Percentiles rank a stretch among this genome's conserved stretches.
phyloP scores from a whole-genome alignment of 495 filamentous ascomycete genomes.

The Xylaria longipes region DNA sequence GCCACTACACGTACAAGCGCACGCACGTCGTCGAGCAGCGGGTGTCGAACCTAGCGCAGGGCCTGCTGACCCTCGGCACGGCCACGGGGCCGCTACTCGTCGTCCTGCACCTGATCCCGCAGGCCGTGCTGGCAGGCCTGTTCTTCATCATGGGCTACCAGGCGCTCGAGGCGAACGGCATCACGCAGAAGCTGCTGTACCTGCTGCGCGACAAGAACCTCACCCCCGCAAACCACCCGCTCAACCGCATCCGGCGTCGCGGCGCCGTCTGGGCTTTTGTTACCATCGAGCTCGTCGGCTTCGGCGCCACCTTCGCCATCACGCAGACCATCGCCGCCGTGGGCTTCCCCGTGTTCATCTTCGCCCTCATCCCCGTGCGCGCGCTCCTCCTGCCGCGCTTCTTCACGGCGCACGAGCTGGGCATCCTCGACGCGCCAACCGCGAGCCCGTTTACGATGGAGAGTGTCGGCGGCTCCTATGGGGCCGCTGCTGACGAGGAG shows the following conservation, averaged over 20 bases:
- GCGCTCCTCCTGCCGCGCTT: conserved; percentile 73
- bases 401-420: conserved; percentile 73
- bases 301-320: conserved; percentile 90
- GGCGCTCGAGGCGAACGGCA: conserved; percentile 81
- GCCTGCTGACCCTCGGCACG: conserved; percentile 81
- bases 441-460: conserved; percentile 88
- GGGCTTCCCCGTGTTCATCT: conserved; percentile 88
- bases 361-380: conserved; percentile 78
- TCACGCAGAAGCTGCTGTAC: conserved; percentile 81
- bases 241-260: conserved; percentile 65
- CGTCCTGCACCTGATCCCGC: conserved; percentile 85
- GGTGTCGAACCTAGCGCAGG: conserved; percentile 83
- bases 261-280: conserved; percentile 78
- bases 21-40: conserved; percentile 90
- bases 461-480: conserved; percentile 74
- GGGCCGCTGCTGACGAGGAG: conserved; percentile 20
- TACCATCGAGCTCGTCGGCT: conserved; percentile 75
- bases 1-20: conserved; percentile 61
- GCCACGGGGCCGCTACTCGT: conserved; percentile 86
- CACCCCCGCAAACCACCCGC: conserved; percentile 68
- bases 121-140: conserved; percentile 84
- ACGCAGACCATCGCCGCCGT: conserved; percentile 95
- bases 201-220: conserved; percentile 70
- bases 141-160: conserved; percentile 96
- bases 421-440: conserved; percentile 76